Conservation (phyloP, 1,139 yeast species). For the Yamadazyma epiphylla region DNA sequence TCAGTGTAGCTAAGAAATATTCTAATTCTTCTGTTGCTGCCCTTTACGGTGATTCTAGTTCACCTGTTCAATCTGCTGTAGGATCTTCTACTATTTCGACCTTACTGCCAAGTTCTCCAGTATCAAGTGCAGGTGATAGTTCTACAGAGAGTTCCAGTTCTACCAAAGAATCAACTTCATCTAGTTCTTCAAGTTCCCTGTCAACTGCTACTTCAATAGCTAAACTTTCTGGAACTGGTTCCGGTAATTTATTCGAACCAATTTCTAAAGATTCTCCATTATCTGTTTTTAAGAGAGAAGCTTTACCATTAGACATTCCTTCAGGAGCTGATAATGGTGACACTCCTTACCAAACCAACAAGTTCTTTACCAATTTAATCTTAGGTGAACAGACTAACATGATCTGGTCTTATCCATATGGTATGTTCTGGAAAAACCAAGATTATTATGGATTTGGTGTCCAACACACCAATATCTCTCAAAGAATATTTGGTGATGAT, state of each 20-base stretch:
- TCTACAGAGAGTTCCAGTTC: slow-evolving; percentile 5
- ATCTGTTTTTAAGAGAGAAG: slow-evolving; percentile 43
- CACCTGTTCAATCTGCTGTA: background rate
- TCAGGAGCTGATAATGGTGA: slow-evolving; percentile 39
- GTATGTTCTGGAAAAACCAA: slow-evolving; percentile 55
- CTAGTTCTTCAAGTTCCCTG: slow-evolving; percentile 1
- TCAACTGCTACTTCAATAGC: slow-evolving; percentile 6
- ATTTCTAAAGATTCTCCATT: slow-evolving; percentile 50
- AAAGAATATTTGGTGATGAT: slow-evolving; percentile 65
- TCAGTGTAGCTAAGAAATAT: slow-evolving; percentile 6
- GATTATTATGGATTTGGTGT: slow-evolving; percentile 60
- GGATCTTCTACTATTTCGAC: slow-evolving; percentile 1
- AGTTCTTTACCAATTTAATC: slow-evolving; percentile 76
- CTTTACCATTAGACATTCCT: slow-evolving; percentile 52
- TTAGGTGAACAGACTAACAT: slow-evolving; percentile 60
- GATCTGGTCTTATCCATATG: slow-evolving; percentile 82
- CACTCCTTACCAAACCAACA: slow-evolving; percentile 69
- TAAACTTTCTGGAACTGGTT: slow-evolving; percentile 5
- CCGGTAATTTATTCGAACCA: slow-evolving; percentile 43
- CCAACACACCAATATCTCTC: slow-evolving; percentile 55
- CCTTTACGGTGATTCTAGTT: slow-evolving; percentile 1
- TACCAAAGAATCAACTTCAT: slow-evolving; percentile 4
- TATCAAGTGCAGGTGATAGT: slow-evolving; percentile 4
- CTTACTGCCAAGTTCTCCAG: slow-evolving; percentile 3
- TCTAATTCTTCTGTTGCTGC: slow-evolving; percentile 6